A percentile compares a stretch with the other conserved stretches of the same genome.
These are phyloP conservation scores for Hyphodiscus sp. DNA, from an alignment of 2,329 filamentous ascomycete genomes.

Conservation along the genomic window DNA sequence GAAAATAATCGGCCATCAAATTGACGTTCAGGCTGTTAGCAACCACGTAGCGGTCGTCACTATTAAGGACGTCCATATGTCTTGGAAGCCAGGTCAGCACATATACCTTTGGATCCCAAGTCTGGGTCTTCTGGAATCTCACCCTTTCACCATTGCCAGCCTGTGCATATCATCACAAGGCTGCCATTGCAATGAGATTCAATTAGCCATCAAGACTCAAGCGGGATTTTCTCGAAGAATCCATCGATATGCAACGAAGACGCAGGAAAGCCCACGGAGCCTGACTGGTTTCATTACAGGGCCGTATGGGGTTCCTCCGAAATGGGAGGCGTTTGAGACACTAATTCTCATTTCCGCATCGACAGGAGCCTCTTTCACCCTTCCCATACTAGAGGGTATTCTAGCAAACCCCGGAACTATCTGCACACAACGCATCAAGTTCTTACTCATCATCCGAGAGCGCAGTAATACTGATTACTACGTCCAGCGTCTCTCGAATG, in stretches of 20 bases:
- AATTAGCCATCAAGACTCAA: constrained; percentile 51
- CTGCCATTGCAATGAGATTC: constrained; percentile 45
- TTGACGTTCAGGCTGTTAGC: constrained; percentile 42
- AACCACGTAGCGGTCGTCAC: constrained; percentile 50
- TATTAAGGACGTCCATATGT: constrained; percentile 53
- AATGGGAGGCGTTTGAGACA: constrained; percentile 53
- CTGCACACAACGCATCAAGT: constrained; percentile 47
- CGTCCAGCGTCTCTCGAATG: constrained; percentile 40
- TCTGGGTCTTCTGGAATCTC: constrained; percentile 47
- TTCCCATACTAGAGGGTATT: constrained; percentile 52
- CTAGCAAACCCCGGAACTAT: constrained; percentile 35
- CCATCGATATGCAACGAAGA: constrained; percentile 39
- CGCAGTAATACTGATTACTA: constrained; percentile 51
- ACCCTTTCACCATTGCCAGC: constrained; percentile 56
- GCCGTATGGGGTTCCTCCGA: constrained; percentile 49
- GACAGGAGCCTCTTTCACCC: constrained; percentile 55
- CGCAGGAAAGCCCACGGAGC: constrained; percentile 25
- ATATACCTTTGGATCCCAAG: constrained; percentile 54
- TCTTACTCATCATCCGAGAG: constrained; percentile 45
- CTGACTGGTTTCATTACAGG: constrained; percentile 46
- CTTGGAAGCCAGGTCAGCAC: constrained; percentile 54
- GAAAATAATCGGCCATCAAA: constrained; percentile 45
- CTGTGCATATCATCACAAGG: constrained; percentile 40
- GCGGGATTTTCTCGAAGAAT: constrained; percentile 50
- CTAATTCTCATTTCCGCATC: constrained; percentile 55